A percentile compares a stretch with the other conserved stretches of the same genome.
Conservation (phyloP, 306 rosid species). For the Vigna radiata region DNA sequence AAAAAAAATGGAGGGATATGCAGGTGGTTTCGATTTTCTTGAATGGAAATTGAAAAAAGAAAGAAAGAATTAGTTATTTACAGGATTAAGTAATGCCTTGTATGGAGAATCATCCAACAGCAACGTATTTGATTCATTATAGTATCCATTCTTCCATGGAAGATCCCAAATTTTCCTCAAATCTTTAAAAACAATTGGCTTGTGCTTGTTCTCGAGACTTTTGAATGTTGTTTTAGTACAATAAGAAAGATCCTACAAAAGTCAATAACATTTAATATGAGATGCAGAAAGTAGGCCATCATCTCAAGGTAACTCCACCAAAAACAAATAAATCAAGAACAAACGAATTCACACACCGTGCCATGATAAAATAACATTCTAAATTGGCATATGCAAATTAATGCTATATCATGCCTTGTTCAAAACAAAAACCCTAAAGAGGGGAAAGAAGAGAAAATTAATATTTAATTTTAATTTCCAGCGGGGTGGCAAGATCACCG, state of each 20-base stretch:
- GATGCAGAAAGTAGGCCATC: not conserved
- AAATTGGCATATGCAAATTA: no score
- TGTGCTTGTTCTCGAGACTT: slow-evolving; percentile 66
- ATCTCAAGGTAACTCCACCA: not conserved
- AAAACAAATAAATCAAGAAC: not conserved
- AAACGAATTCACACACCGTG: not conserved
- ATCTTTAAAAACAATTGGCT: slow-evolving; percentile 80
- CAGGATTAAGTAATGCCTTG: slow-evolving; percentile 87
- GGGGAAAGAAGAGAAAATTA: no score
- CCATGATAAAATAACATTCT: not conserved
- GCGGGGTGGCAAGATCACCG: no score
- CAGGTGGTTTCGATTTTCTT: not conserved
- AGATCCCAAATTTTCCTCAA: slow-evolving; percentile 85
- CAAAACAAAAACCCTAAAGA: no score
- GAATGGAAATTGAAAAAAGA: not conserved
- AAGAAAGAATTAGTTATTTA: slow-evolving; percentile 30
- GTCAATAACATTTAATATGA: slow-evolving; percentile 22
- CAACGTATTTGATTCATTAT: slow-evolving; percentile 70
- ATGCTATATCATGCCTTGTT: no score
- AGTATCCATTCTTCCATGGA: slow-evolving; percentile 82
- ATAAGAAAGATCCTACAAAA: slow-evolving; percentile 61
- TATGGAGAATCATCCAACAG: slow-evolving; percentile 92
- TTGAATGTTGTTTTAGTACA: slow-evolving; percentile 67
- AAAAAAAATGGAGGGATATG: not conserved
- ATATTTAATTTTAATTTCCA: no score